Conservation (phyloP, 495 filamentous ascomycete species). For the Penicillium chermesinum region DNA sequence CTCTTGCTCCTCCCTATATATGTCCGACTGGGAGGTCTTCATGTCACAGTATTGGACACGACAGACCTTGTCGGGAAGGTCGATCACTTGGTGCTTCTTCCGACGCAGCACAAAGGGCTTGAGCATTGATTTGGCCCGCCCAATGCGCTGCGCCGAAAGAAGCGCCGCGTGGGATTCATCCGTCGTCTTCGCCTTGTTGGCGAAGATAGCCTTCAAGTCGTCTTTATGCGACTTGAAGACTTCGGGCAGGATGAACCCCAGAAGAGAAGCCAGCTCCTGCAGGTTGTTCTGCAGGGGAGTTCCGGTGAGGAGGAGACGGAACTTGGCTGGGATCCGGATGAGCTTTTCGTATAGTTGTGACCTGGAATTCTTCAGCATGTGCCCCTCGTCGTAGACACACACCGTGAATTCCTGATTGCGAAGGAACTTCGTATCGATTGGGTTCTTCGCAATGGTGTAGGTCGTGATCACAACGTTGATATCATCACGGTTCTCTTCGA, state of each 20-base stretch:
- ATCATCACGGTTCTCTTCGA: slow-evolving; percentile 53
- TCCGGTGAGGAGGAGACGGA: slow-evolving; percentile 82
- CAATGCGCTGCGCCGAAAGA: slow-evolving; percentile 77
- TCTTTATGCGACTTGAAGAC: slow-evolving; percentile 71
- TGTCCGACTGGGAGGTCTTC: slow-evolving; percentile 58
- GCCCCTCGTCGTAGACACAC: slow-evolving; percentile 89
- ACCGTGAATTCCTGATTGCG: slow-evolving; percentile 56
- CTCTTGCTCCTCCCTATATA: slow-evolving; percentile 62
- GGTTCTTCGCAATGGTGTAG: slow-evolving; percentile 68
- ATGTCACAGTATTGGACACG: slow-evolving; percentile 75
- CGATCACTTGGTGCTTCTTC: slow-evolving; percentile 91
- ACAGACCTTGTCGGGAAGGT: slow-evolving; percentile 76
- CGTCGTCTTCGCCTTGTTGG: slow-evolving; percentile 80
- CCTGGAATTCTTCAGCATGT: slow-evolving; percentile 79
- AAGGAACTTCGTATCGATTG: slow-evolving; percentile 64
- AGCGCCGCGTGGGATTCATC: slow-evolving; percentile 67
- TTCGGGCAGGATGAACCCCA: slow-evolving; percentile 84
- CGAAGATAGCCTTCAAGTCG: slow-evolving; percentile 76
- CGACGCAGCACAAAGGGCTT: slow-evolving; percentile 90
- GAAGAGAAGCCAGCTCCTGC: slow-evolving; percentile 78
- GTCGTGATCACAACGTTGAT: slow-evolving; percentile 91
- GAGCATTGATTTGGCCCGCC: slow-evolving; percentile 82
- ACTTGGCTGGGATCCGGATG: slow-evolving; percentile 68
- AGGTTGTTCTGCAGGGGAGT: slow-evolving; percentile 96
- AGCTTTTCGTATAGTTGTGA: slow-evolving; percentile 76